Evolutionary conservation across 495 filamentous ascomycete species (phyloP), one percentile per base, ranked within the genome.

Genomic region (Penicillium bialowiezense): DNA sequence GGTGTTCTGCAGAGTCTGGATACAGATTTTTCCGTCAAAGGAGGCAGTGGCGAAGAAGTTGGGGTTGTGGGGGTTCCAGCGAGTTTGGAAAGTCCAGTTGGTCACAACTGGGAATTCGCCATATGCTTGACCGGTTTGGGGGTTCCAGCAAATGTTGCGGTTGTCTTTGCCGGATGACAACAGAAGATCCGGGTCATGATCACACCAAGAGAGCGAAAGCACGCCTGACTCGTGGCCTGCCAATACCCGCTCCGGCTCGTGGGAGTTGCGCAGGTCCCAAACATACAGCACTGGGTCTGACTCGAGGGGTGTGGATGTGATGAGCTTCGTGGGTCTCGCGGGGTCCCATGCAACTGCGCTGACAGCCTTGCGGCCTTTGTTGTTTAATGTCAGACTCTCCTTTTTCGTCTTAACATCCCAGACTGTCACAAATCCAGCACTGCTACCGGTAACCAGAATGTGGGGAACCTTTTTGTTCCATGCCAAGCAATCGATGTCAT

Each of bases 401-500:
- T 92, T 96, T 79, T 95, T 97, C 0, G 86, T 87, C 75, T 95
- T 96, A 35, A 97, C 82, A 75, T 99, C 93, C 93, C 93, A 99
- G 3, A 99, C 91, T 9, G 93, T 97, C 21, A 97, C 91, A 60
- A 96, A 96, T 9, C 93, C 93, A 15, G 90, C 93, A 55, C 83
- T 90, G 62, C 92, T 91, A 54, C 93, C 93, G 10, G 93, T 96
- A 21, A 90, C 95, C 51, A 97, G 69, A 60, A 99, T 99, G 67
- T 99, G 91, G 17, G 91, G 77, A 32, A 97, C 91, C 74, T 96
- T 97, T 59, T 91, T 91, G 72, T 99, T 99, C 93, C 93, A 99
- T 55, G 96, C 92, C 59, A 97, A 73, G 50, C 89, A 91, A 52
- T 97, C 91, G 52, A 97, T 86, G 58, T 97, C 95, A 62, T 97